phyloP scores from a whole-genome alignment of 1,284 basidiomycete genomes.

The Butyriboletus regius region DNA sequence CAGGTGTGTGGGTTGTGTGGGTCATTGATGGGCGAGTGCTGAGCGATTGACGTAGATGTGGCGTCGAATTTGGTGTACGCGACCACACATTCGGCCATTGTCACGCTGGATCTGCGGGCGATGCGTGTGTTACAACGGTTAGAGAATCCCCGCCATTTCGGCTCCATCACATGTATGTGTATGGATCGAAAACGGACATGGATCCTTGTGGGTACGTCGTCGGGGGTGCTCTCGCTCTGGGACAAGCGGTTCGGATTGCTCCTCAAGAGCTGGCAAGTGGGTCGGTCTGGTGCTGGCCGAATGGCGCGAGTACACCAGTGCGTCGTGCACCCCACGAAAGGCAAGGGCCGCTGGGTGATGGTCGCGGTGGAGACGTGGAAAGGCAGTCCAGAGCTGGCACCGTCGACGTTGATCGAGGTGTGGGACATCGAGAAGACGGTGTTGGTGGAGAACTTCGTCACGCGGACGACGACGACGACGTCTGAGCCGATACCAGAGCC shows the following conservation, averaged over 20 bases:
- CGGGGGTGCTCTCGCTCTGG: slow-evolving; percentile 82
- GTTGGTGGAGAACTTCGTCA: slow-evolving; percentile 65
- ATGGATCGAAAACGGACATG: slow-evolving; percentile 77
- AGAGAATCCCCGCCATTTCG: slow-evolving; percentile 79
- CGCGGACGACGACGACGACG: slow-evolving; percentile 36
- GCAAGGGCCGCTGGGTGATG: slow-evolving; percentile 82
- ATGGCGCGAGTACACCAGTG: slow-evolving; percentile 62
- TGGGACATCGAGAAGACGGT: slow-evolving; percentile 71
- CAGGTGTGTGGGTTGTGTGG: slow-evolving; percentile 42
- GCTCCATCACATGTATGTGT: slow-evolving; percentile 79
- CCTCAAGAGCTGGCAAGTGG: slow-evolving; percentile 79
- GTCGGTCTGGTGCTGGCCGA: slow-evolving; percentile 46
- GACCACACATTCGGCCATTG: slow-evolving; percentile 73
- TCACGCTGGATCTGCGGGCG: slow-evolving; percentile 77
- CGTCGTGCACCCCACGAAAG: slow-evolving; percentile 76
- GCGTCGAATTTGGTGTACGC: slow-evolving; percentile 75
- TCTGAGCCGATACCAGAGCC: slow-evolving; percentile 48
- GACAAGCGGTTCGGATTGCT: slow-evolving; percentile 89
- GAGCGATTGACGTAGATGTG: slow-evolving; percentile 39
- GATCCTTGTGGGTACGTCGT: slow-evolving; percentile 81
- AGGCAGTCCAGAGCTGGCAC: slow-evolving; percentile 35
- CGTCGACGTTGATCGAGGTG: slow-evolving; percentile 58
- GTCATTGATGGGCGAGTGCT: not conserved
- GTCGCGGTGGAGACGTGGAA: slow-evolving; percentile 63
- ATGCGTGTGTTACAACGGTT: slow-evolving; percentile 73